Percentiles rank a stretch among this genome's conserved stretches.
phyloP scores from a whole-genome alignment of 495 filamentous ascomycete genomes.

The Xylaria palmicola region DNA sequence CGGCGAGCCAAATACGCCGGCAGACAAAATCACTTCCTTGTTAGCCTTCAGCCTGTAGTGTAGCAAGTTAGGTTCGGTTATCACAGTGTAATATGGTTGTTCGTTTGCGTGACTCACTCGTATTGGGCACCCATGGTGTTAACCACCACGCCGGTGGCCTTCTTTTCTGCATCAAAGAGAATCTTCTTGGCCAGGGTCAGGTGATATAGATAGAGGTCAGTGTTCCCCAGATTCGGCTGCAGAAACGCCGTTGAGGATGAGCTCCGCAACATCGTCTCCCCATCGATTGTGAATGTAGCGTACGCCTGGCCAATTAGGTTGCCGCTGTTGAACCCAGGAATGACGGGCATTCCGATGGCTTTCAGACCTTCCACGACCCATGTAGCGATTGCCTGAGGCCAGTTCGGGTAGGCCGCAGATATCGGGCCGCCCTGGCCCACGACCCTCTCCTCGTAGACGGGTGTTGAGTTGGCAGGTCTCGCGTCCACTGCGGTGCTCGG shows the following conservation, averaged over 20 bases:
- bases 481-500: not conserved
- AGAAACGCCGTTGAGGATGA: constrained; percentile 29
- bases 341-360: constrained; percentile 34
- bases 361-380: constrained; percentile 37
- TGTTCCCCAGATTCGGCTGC: constrained; percentile 19
- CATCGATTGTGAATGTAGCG: constrained; percentile 27
- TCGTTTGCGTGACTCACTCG: too few relatives aligned
- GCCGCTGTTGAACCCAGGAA: constrained; percentile 35
- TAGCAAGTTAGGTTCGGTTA: too few relatives aligned
- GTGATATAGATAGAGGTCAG: constrained; percentile 31
- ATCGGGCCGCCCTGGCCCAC: constrained; percentile 19
- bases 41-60: constrained; percentile 36
- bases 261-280: constrained; percentile 23
- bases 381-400: constrained; percentile 27
- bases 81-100: too few relatives aligned
- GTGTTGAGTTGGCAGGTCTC: constrained; percentile 25
- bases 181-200: constrained; percentile 38
- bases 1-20: constrained; percentile 47
- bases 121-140: too few relatives aligned
- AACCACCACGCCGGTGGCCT: constrained; percentile 40
- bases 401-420: constrained; percentile 21
- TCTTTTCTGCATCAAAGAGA: constrained; percentile 26
- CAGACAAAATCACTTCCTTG: constrained; percentile 48
- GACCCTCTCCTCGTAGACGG: constrained; percentile 25
- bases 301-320: constrained; percentile 31